These are phyloP conservation scores for Colletotrichum euphorbiae DNA, from an alignment of 2,329 filamentous ascomycete species.

Conservation along the genomic window DNA sequence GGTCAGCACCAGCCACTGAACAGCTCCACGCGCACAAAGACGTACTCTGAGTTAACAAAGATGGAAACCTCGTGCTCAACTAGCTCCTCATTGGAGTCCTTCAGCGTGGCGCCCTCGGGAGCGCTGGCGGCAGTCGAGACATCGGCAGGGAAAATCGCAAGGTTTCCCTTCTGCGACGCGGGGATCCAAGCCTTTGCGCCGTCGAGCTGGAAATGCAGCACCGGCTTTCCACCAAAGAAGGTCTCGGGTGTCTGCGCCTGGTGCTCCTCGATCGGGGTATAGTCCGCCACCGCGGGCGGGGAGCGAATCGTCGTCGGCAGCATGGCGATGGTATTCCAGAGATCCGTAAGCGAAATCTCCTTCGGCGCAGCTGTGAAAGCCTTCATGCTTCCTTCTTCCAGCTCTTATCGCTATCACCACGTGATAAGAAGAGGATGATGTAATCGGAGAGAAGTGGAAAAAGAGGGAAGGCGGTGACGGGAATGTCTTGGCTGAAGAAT, in stretches of 20 bases:
- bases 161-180: constrained; percentile 62
- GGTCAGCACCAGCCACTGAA: background rate
- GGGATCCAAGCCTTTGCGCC: constrained; percentile 69
- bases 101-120: constrained; percentile 49
- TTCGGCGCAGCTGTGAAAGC: constrained; percentile 22
- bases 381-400: constrained; percentile 25
- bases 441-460: background rate
- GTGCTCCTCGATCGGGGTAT: constrained; percentile 74
- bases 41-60: constrained; percentile 70
- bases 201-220: constrained; percentile 73
- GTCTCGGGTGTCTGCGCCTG: constrained; percentile 77
- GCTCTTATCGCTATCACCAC: constrained; percentile 43
- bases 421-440: constrained; percentile 11
- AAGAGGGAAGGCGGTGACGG: constrained; percentile 21
- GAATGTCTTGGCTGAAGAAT: background rate
- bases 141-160: constrained; percentile 65
- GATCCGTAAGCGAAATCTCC: constrained; percentile 29
- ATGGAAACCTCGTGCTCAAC: constrained; percentile 64
- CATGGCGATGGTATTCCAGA: constrained; percentile 46
- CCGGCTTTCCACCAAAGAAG: constrained; percentile 77
- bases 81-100: constrained; percentile 50
- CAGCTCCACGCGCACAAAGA: background rate
- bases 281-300: constrained; percentile 69
- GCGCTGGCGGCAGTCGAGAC: constrained; percentile 47
- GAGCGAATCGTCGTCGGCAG: constrained; percentile 67